A percentile compares a stretch with the other conserved stretches of the same genome.
Evolutionary conservation across 176 grass and related monocot species (phyloP).

Genomic region (Carex cristatella): DNA sequence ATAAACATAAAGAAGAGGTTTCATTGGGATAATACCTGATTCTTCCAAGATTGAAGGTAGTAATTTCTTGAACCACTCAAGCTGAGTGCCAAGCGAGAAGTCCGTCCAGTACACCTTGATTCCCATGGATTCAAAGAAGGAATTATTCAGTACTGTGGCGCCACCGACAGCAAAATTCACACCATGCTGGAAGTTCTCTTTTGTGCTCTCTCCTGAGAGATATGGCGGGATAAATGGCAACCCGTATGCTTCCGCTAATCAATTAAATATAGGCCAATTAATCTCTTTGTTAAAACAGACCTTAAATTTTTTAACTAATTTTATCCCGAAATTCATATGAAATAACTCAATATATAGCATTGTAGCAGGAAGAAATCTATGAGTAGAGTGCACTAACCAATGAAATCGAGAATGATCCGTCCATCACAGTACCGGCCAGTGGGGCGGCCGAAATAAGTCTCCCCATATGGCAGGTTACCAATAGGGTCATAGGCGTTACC

Average conservation of each 20-base stretch:
- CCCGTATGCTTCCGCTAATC: conserved; percentile 26
- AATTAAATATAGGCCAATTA: background rate
- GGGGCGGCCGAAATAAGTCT: conserved; percentile 53
- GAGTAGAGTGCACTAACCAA: conserved; percentile 35
- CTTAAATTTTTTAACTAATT: too few species aligned
- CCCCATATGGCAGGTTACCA: conserved; percentile 54
- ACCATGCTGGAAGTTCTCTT: conserved; percentile 46
- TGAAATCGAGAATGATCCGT: conserved; percentile 84
- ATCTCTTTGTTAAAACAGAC: background rate
- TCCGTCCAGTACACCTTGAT: conserved; percentile 35
- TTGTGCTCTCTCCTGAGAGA: conserved; percentile 27
- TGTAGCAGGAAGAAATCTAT: too few species aligned
- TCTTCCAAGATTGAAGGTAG: conserved; percentile 28
- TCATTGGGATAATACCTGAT: background rate
- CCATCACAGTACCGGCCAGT: conserved; percentile 71
- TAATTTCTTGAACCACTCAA: conserved; percentile 69
- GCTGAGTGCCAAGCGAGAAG: conserved; percentile 52
- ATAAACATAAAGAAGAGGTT: background rate
- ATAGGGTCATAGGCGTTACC: conserved; percentile 9
- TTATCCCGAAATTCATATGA: background rate
- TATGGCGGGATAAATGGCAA: conserved; percentile 39
- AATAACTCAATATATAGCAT: background rate
- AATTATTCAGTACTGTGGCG: conserved; percentile 51
- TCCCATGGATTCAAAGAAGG: conserved; percentile 60
- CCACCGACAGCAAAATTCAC: conserved; percentile 87